Conservation (phyloP, 1,284 basidiomycete species). For the Moniliella sp. region DNA sequence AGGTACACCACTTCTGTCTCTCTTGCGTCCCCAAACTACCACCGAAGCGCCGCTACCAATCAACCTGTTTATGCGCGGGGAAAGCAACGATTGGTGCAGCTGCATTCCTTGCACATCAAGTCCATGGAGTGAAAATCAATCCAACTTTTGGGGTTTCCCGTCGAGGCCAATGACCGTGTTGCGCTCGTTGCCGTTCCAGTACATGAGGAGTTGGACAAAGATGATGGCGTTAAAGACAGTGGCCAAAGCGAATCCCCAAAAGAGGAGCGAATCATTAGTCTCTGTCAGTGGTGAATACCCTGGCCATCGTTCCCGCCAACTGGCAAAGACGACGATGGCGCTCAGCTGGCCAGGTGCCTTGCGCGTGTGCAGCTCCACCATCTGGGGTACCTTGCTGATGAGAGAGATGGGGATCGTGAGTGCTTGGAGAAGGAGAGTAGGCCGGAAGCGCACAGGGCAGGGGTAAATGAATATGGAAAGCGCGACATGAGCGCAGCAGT, state of each 20-base stretch:
- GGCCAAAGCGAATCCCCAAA: slow-evolving; percentile 28
- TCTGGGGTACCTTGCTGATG: slow-evolving; percentile 29
- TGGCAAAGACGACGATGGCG: slow-evolving; percentile 31
- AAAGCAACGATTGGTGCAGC: no score
- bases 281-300: slow-evolving; percentile 32
- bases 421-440: slow-evolving; percentile 17
- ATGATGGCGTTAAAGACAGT: slow-evolving; percentile 22
- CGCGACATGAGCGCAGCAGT: slow-evolving; percentile 64
- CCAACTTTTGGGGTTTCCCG: no score
- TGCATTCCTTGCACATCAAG: no score
- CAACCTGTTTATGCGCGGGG: no score
- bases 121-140: no score
- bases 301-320: slow-evolving; percentile 24
- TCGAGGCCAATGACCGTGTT: no score
- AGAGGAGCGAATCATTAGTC: slow-evolving; percentile 26
- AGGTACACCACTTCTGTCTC: no score
- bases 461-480: slow-evolving; percentile 38
- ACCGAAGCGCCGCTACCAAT: no score
- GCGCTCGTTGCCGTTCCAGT: slow-evolving; percentile 15
- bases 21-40: no score
- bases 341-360: slow-evolving; percentile 27
- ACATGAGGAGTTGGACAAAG: slow-evolving; percentile 5
- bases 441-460: slow-evolving; percentile 9
- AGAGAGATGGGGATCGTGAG: slow-evolving; percentile 28
- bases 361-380: slow-evolving; percentile 21